Base-by-base conservation (phyloP, 495 filamentous ascomycete species). In the Cercophora newfieldiana region DNA sequence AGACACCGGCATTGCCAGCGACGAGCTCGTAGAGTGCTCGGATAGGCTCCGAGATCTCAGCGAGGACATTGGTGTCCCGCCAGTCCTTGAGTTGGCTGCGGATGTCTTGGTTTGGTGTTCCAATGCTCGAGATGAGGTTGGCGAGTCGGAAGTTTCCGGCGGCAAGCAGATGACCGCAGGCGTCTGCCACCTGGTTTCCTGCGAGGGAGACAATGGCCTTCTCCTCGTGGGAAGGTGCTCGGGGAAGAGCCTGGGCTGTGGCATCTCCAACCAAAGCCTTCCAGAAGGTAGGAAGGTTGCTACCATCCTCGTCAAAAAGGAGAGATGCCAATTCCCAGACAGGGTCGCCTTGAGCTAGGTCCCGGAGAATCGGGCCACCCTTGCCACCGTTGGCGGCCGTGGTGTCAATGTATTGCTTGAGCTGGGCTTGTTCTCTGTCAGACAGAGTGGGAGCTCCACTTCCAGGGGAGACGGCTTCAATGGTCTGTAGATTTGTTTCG, bases 21-120 rank as follows among this genome's bases (percentile, higher is more conserved):
- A 97, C 81, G 8, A 99, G 82, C 71, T 95, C 93, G 72, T 97
- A 99, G 55, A 99, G 78, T 4, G 93, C 90, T 28, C 96, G 89
- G 37, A 96, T 86, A 14, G 91, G 86, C 67, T 95, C 88, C n/a
- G 81, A 88, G 75, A 97, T 90, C 74, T 99, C 95, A 12, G 93
- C 90, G 28, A 94, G 82, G 3, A 91, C 85, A 66, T 91, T 89
- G 48, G 89, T 86, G 18, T 91, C 86, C 33, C 88, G 86, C 95
- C 95, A 99, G 56, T 90, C 86, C 47, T 88, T 87, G 56, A 99
- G 82, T 75, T 99, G 95, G 33, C 86, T 81, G 22, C 80, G 78
- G 73, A 97, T 89, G 68, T 93, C 87, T 62, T 85, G 84, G 65
- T 85, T 86, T 44, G 87, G 86, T 28, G 76, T 86, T 21, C 90